Evolutionary conservation across 1,284 basidiomycete genomes (phyloP), one percentile per base, ranked within the genome.

Genomic region (Laetiporus sulphureus): DNA sequence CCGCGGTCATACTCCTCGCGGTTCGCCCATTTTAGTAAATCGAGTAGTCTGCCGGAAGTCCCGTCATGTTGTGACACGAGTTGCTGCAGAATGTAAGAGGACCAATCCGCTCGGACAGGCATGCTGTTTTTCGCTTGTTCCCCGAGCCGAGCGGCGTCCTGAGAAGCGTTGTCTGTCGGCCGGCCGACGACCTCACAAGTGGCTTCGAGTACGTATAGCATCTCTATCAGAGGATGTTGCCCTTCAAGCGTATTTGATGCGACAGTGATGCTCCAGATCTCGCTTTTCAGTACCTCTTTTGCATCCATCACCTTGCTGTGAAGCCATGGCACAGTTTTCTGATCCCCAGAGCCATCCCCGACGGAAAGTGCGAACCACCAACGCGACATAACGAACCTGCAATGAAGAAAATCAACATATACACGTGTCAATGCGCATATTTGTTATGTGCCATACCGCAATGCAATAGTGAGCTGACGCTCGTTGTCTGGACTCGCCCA

Each of bases 171-270:
- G 27, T 38, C 29, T 5, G 36, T 36, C 1, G 62, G 57, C 23
- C 57, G 62, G 2, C 81, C 82, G 42, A 85, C 69, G 21, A 80
- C 76, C 56, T 87, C 83, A 51, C 83, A 84, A 0, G 83, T 87
- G 12, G 69, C 53, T 46, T 82, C 79, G 0, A 87, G 61, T 23
- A 83, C 73, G 51, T 77, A 75, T 47, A 73, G 68, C 3, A 53
- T 58, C 41, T 69, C 60, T 2, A 44, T 54, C 3, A 41, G 15
- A 23, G 30, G 40, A 15, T 25, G 10, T 22, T 27, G 23, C 3
- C 27, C 4, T 10, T n/a, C 21, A 24, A 16, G 32, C 15, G 40
- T 36, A 10, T 36, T 18, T 29, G 61, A 61, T 19, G 44, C 52
- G 13, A 72, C 52, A 20, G 66, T 63, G 25, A 86, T 56, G 15